Conservation (phyloP, 1,284 basidiomycete genomes). For the Cryptococcus wingfieldii region DNA sequence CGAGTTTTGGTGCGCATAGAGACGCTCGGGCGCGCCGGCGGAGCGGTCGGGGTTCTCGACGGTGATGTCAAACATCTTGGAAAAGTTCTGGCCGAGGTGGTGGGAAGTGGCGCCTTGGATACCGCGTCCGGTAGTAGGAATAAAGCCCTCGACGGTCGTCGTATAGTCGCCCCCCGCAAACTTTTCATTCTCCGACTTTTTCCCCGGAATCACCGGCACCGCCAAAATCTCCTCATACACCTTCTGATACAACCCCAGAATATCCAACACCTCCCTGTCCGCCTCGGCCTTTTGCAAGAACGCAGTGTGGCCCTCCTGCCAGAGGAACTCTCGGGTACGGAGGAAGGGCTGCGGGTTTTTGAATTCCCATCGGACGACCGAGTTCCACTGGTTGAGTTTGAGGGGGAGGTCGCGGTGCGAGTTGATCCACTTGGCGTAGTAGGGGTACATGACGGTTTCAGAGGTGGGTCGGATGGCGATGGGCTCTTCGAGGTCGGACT, state of each 20-base stretch:
- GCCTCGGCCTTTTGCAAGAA: slow-evolving; percentile 84
- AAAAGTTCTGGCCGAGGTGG: slow-evolving; percentile 98
- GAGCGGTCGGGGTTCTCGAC: slow-evolving; percentile 79
- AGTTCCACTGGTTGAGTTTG: slow-evolving; percentile 99
- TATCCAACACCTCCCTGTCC: slow-evolving; percentile 84
- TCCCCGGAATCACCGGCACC: slow-evolving; percentile 91
- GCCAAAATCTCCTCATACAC: slow-evolving; percentile 98
- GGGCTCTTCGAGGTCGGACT: slow-evolving; percentile 90
- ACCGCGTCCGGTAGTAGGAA: slow-evolving; percentile 93
- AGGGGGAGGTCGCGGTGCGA: slow-evolving; percentile 94
- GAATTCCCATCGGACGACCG: slow-evolving; percentile 99
- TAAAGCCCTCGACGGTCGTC: slow-evolving; percentile 96
- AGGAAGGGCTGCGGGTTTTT: slow-evolving; percentile 99
- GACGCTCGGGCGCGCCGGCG: slow-evolving; percentile 17
- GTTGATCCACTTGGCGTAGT: slow-evolving; percentile 98
- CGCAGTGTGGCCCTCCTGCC: slow-evolving; percentile 99
- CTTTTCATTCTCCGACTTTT: slow-evolving; percentile 99
- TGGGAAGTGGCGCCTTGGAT: slow-evolving; percentile 98
- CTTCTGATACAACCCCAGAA: slow-evolving; percentile 90
- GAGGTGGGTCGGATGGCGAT: slow-evolving; percentile 98
- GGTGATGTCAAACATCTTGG: slow-evolving; percentile 95
- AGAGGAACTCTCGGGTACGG: slow-evolving; percentile 97
- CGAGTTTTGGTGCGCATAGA: slow-evolving; percentile 94
- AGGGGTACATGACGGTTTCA: slow-evolving; percentile 97
- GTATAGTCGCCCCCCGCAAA: slow-evolving; percentile 98